phyloP scores from a whole-genome alignment of 2,329 filamentous ascomycete species.

The Kalmusia sp. region DNA sequence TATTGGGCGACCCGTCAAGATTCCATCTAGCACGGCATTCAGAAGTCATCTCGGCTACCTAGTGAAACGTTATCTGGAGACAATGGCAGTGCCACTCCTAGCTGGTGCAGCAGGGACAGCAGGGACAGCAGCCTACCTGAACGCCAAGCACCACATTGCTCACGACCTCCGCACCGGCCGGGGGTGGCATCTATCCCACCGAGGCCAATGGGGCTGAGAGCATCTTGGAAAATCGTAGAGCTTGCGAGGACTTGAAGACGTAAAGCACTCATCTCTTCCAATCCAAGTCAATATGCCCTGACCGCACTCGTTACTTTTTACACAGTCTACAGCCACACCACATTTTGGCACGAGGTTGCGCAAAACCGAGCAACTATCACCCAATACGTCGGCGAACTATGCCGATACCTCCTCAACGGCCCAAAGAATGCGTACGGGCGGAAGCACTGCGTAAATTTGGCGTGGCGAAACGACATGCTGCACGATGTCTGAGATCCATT shows the following conservation, averaged over 20 bases:
- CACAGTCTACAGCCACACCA: slow-evolving; percentile 43
- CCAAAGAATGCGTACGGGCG: slow-evolving; percentile 40
- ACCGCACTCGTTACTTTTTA: too few species aligned
- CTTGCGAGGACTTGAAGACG: too few species aligned
- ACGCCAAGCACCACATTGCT: slow-evolving; percentile 43
- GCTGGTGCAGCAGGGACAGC: slow-evolving; percentile 35
- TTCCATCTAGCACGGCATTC: too few species aligned
- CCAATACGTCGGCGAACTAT: slow-evolving; percentile 49
- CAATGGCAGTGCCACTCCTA: slow-evolving; percentile 32
- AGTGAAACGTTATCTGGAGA: too few species aligned
- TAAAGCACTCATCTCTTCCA: too few species aligned
- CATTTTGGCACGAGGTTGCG: slow-evolving; percentile 48
- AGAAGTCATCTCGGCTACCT: neutral
- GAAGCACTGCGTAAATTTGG: slow-evolving; percentile 40
- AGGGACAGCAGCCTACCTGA: slow-evolving; percentile 43
- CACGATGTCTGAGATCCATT: slow-evolving; percentile 52
- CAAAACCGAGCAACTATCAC: slow-evolving; percentile 37
- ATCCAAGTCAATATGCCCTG: too few species aligned
- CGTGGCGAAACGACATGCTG: slow-evolving; percentile 52
- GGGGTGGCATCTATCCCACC: slow-evolving; percentile 22
- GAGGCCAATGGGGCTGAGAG: too few species aligned
- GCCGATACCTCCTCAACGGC: slow-evolving; percentile 44
- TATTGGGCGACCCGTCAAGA: too few species aligned
- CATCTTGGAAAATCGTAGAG: too few species aligned
- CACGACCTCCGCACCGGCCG: slow-evolving; percentile 32